phyloP scores from a whole-genome alignment of 805 yeast genomes.

The Yarrowia bubula region DNA sequence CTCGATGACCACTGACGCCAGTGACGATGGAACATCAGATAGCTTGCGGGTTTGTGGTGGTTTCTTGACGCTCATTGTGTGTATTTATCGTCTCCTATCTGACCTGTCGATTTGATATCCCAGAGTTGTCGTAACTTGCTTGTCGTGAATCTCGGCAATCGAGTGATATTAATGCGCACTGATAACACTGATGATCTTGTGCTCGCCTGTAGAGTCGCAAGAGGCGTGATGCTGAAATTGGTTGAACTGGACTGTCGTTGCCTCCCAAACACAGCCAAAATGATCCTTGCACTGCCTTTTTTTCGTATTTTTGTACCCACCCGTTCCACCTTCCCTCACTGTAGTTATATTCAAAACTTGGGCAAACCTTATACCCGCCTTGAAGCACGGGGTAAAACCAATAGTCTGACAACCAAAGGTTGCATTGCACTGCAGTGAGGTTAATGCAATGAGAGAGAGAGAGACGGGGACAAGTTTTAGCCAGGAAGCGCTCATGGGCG shows the following conservation, averaged over 20 bases:
- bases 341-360: conserved; percentile 6
- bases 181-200: not conserved
- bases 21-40: not conserved
- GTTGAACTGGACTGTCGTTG: not conserved
- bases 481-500: not conserved
- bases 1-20: not conserved
- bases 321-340: conserved; percentile 7
- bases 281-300: not conserved
- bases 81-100: too few species aligned
- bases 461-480: not conserved
- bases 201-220: not conserved
- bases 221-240: not conserved
- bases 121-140: not conserved
- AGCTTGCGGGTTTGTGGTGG: conserved; percentile 22
- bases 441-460: not conserved
- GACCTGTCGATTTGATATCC: too few species aligned
- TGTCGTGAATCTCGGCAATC: not conserved
- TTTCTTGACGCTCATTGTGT: conserved; percentile 19
- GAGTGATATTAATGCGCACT: not conserved
- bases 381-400: conserved; percentile 20
- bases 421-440: conserved; percentile 21
- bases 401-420: conserved; percentile 16
- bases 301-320: not conserved
- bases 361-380: not conserved
- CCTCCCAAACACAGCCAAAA: not conserved